These are phyloP conservation scores for Amylostereum areolatum DNA, from an alignment of 1,284 basidiomycete species.

Conservation along the genomic window DNA sequence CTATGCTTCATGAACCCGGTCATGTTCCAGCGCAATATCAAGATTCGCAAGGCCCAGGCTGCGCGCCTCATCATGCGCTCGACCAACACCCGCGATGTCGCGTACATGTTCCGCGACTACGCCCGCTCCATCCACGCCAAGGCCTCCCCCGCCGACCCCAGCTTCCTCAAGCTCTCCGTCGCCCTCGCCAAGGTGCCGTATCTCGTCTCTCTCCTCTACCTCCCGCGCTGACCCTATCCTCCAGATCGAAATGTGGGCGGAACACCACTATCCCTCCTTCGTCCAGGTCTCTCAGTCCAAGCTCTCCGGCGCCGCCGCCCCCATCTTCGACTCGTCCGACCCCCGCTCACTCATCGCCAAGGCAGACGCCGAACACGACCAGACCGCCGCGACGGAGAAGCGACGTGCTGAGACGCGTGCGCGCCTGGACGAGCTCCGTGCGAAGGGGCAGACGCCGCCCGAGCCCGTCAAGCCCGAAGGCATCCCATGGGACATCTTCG, in stretches of 20 bases:
- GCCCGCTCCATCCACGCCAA: constrained; percentile 81
- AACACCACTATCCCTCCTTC: constrained; percentile 86
- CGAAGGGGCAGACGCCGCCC: background rate
- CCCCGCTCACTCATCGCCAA: constrained; percentile 47
- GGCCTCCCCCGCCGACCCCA: constrained; percentile 78
- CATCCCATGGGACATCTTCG: constrained; percentile 27
- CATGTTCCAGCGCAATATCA: constrained; percentile 90
- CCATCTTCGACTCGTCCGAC: constrained; percentile 43
- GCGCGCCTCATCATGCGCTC: constrained; percentile 89
- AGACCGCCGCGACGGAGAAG: constrained; percentile 32
- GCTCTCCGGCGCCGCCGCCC: constrained; percentile 22
- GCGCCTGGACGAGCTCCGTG: constrained; percentile 16
- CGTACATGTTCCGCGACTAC: constrained; percentile 83
- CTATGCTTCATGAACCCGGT: constrained; percentile 90
- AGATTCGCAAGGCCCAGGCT: constrained; percentile 92
- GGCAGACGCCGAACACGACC: constrained; percentile 33
- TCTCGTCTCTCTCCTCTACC: background rate
- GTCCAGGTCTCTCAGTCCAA: constrained; percentile 41
- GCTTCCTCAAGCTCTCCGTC: constrained; percentile 76
- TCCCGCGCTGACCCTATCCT: background rate
- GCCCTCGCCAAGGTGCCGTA: constrained; percentile 68
- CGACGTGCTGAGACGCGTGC: constrained; percentile 21
- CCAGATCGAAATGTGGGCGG: constrained; percentile 89
- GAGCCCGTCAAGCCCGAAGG: constrained; percentile 8
- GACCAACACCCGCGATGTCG: constrained; percentile 89